Conservation (phyloP, 129 eudicot genomes). For the Centaurea solstitialis region DNA sequence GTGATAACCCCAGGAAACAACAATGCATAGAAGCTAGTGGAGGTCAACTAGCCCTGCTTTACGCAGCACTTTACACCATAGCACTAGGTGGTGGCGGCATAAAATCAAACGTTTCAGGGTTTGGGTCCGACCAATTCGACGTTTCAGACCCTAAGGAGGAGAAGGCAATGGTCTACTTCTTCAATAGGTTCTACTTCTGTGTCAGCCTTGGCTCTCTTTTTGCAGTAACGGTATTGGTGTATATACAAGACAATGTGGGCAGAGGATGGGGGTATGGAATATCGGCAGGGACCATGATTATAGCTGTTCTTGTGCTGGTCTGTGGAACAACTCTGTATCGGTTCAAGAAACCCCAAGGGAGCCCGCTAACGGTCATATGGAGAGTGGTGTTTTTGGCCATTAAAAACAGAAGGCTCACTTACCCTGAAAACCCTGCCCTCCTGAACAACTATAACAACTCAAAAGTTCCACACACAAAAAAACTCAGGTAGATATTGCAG, state of each 20-base stretch:
- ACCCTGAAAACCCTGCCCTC: slow-evolving; percentile 52
- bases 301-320: slow-evolving; percentile 64
- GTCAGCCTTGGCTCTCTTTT: slow-evolving; percentile 88
- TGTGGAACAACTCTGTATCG: slow-evolving; percentile 70
- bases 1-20: slow-evolving; percentile 48
- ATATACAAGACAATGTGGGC: slow-evolving; percentile 91
- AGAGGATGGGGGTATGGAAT: slow-evolving; percentile 92
- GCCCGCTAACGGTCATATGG: slow-evolving; percentile 90
- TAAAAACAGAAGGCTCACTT: slow-evolving; percentile 55
- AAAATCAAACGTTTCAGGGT: slow-evolving; percentile 94
- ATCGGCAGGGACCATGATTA: slow-evolving; percentile 85
- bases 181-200: slow-evolving; percentile 85
- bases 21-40: slow-evolving; percentile 75
- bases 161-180: slow-evolving; percentile 83
- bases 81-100: slow-evolving; percentile 98
- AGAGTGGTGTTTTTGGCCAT: slow-evolving; percentile 74
- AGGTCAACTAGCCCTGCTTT: slow-evolving; percentile 68
- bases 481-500: slow-evolving; percentile 48
- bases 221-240: slow-evolving; percentile 84
- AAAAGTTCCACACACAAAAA: slow-evolving; percentile 55
- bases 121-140: slow-evolving; percentile 96
- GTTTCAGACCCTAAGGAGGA: slow-evolving; percentile 69
- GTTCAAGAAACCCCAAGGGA: slow-evolving; percentile 76
- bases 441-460: slow-evolving; percentile 64
- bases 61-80: slow-evolving; percentile 83